Conservation (phyloP, 2,329 filamentous ascomycete species). For the Alternaria gansuensis region DNA sequence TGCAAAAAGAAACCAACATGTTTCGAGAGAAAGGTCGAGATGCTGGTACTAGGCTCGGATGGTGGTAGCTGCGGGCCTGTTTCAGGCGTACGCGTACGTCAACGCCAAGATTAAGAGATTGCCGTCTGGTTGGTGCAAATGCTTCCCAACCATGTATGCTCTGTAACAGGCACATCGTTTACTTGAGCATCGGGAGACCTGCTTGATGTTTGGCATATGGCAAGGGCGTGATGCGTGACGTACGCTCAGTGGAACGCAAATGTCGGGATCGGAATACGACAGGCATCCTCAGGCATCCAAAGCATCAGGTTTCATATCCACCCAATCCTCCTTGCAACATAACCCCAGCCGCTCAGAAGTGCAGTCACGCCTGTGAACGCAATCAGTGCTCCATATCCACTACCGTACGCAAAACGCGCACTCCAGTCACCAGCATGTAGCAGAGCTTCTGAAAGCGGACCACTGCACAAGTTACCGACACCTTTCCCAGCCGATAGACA, state of each 20-base stretch:
- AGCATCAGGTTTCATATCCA: conserved; percentile 34
- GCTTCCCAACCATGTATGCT: conserved; percentile 11
- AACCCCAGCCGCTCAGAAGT: conserved; percentile 43
- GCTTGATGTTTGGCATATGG: conserved; percentile 1
- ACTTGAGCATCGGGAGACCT: conserved; percentile 6
- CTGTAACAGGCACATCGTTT: conserved; percentile 20
- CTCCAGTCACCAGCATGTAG: conserved; percentile 51
- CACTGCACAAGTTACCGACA: conserved; percentile 61
- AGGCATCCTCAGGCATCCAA: neutral
- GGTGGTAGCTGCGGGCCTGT: conserved; percentile 21
- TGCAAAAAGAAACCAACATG: conserved; percentile 5
- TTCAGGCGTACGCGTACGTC: conserved; percentile 25
- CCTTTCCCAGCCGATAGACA: conserved; percentile 61
- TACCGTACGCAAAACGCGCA: conserved; percentile 55
- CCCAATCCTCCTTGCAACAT: conserved; percentile 42
- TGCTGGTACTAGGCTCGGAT: conserved; percentile 7
- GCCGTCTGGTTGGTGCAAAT: conserved; percentile 17
- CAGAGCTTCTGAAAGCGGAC: conserved; percentile 61
- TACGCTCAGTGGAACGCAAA: conserved; percentile 1
- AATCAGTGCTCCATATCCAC: conserved; percentile 55
- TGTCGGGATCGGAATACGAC: neutral
- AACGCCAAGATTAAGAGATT: conserved; percentile 12
- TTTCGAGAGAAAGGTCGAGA: conserved; percentile 17
- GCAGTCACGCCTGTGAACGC: conserved; percentile 56
- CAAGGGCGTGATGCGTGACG: conserved; percentile 4